These are phyloP conservation scores for Cardiospermum halicacabum DNA, from an alignment of 345 rosid genomes.

Conservation along the genomic window DNA sequence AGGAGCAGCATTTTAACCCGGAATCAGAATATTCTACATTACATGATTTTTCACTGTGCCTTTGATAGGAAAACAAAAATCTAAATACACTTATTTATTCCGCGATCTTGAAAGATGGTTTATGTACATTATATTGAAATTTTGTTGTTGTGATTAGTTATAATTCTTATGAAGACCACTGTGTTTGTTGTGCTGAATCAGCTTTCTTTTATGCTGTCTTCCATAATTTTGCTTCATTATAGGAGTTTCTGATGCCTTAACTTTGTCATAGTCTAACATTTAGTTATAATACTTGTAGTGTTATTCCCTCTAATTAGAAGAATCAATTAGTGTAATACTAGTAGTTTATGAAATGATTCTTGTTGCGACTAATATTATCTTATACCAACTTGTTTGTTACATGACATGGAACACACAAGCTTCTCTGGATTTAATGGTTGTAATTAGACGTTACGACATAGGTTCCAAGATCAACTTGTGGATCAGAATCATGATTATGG, in stretches of 20 bases:
- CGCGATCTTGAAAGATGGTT: neutral
- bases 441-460: neutral
- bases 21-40: constrained; percentile 8
- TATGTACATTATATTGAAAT: neutral
- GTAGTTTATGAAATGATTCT: neutral
- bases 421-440: neutral
- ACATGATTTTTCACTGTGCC: neutral
- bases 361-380: neutral
- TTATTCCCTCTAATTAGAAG: constrained; percentile 8
- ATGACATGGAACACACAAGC: neutral
- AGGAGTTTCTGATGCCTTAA: constrained; percentile 25
- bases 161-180: constrained; percentile 1
- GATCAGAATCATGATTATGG: neutral
- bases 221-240: constrained; percentile 18
- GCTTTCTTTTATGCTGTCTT: constrained; percentile 17
- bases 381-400: neutral
- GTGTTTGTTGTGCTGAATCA: constrained; percentile 12
- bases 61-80: neutral
- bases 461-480: neutral
- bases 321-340: neutral
- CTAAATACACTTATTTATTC: neutral
- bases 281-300: constrained; percentile 6
- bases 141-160: neutral
- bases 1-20: neutral
- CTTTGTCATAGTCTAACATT: neutral